Evolutionary conservation across 768 basidiomycete genomes (phyloP), one percentile per base, ranked within the genome.

Genomic region (Cystofilobasidium bisporidii): DNA sequence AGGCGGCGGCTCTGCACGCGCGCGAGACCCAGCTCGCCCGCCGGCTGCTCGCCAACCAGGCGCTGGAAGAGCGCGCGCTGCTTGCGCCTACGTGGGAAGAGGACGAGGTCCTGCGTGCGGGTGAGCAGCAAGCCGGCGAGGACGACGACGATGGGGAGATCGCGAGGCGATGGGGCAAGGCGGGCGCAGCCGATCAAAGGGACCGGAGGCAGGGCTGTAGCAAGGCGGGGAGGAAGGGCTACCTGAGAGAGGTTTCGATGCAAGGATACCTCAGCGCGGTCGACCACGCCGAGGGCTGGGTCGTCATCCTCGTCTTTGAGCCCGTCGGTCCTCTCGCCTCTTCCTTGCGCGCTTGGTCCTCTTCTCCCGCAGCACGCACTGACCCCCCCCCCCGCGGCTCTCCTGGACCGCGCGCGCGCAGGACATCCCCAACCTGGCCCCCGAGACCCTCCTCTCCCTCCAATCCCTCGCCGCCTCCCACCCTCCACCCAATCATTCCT

Each of bases 191-290:
- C 56, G 56, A 50, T 28, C 48, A 50, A 50, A n/a, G 48, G 48
- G 48, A 28, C 11, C 11, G 20, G 48, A 11, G 22, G n/a, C n/a
- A 3, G 26, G n/a, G 11, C 9, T 10, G 57, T 18, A 33, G 8
- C 15, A 45, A 40, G 24, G 50, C 40, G 30, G 30, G 36, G 56
- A 45, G 57, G 38, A 63, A 53, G 47, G 68, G 68, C 6, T 64
- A 43, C 48, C 63, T 69, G 18, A 41, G 68, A 24, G 68, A 69
- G 63, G 68, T 69, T 4, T 26, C 43, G 11, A 50, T 60, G 33
- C 56, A 69, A n/a, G 68, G 68, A 2, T 69, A 60, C 50, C 50
- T 69, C 8, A 48, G 48, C 30, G 68, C 56, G 15, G 62, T 69
- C 12, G 68, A 69, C 41, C 48, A 64, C 24, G 63, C 45, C 18